Conservation (phyloP, 2,329 filamentous ascomycete genomes). For the Fusarium decemcellulare region DNA sequence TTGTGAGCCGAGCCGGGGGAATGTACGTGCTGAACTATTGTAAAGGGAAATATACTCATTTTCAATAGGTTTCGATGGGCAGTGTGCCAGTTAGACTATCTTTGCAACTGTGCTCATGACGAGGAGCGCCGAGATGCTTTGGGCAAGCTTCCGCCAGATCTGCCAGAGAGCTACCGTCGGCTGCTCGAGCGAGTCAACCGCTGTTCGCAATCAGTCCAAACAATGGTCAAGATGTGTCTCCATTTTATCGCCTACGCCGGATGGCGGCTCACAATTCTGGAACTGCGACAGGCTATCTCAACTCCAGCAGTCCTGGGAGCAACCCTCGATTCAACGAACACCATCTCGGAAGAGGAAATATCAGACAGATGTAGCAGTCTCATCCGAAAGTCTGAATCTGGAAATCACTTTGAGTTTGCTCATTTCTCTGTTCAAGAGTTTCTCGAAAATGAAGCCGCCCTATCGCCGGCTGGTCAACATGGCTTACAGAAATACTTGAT, state of each 20-base stretch:
- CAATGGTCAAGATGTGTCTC: conserved; percentile 17
- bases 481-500: conserved; percentile 1
- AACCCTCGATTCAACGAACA: neutral
- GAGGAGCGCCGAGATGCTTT: conserved; percentile 23
- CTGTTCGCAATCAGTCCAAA: neutral
- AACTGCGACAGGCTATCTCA: conserved; percentile 16
- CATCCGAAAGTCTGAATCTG: neutral
- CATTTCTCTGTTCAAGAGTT: conserved; percentile 38
- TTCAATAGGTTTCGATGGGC: conserved; percentile 34
- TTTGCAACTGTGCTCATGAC: conserved; percentile 21
- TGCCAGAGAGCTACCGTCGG: conserved; percentile 20
- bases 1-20: conserved; percentile 19
- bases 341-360: conserved; percentile 12
- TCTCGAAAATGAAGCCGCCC: conserved; percentile 2
- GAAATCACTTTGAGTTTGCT: conserved; percentile 8
- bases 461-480: too few relatives aligned
- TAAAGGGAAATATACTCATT: too few relatives aligned
- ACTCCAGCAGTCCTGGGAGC: rapidly evolving
- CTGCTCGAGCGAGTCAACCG: conserved; percentile 4
- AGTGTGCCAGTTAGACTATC: conserved; percentile 34
- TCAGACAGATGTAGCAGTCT: conserved; percentile 21
- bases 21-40: too few relatives aligned
- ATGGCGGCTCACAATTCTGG: rapidly evolving
- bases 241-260: neutral
- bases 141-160: neutral